A percentile compares a stretch with the other conserved stretches of the same genome.
phyloP scores from a whole-genome alignment of 2,329 filamentous ascomycete species.

The Paecilomyces niveus region DNA sequence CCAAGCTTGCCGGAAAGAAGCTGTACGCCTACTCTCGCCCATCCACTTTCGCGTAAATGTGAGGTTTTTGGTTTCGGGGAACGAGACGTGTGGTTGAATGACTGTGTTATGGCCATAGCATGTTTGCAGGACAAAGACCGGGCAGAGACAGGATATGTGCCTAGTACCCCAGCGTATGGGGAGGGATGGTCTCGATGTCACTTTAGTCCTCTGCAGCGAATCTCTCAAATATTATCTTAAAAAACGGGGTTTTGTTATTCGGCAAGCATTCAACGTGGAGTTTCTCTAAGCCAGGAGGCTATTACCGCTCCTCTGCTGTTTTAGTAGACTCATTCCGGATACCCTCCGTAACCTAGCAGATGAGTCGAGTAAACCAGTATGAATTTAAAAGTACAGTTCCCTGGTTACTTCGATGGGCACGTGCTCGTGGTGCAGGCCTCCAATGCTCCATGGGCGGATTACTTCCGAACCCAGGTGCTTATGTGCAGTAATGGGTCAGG shows the following conservation, averaged over 20 bases:
- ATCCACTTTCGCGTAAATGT: constrained; percentile 90
- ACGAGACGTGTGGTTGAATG: constrained; percentile 35
- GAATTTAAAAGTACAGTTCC: too few species aligned
- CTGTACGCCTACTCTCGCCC: constrained; percentile 89
- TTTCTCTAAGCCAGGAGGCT: too few species aligned
- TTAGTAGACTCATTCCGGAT: not conserved
- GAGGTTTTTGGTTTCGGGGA: constrained; percentile 26
- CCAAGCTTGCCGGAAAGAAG: constrained; percentile 78
- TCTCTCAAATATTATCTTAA: constrained; percentile 32
- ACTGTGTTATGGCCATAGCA: constrained; percentile 37
- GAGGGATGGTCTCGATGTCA: constrained; percentile 32
- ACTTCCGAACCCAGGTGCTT: too few species aligned
- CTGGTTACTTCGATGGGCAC: too few species aligned
- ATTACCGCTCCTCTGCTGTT: too few species aligned
- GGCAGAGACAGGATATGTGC: constrained; percentile 28
- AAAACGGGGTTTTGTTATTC: constrained; percentile 27
- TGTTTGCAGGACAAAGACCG: constrained; percentile 32
- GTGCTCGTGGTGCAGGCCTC: too few species aligned
- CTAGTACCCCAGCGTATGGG: constrained; percentile 23
- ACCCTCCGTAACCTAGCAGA: too few species aligned
- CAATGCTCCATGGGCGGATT: too few species aligned
- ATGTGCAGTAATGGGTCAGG: too few species aligned
- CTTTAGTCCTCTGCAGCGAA: constrained; percentile 35
- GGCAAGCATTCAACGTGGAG: not conserved
- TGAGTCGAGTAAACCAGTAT: too few species aligned